phyloP scores from a whole-genome alignment of 1,139 yeast species.

The Eremothecium gossypii region DNA sequence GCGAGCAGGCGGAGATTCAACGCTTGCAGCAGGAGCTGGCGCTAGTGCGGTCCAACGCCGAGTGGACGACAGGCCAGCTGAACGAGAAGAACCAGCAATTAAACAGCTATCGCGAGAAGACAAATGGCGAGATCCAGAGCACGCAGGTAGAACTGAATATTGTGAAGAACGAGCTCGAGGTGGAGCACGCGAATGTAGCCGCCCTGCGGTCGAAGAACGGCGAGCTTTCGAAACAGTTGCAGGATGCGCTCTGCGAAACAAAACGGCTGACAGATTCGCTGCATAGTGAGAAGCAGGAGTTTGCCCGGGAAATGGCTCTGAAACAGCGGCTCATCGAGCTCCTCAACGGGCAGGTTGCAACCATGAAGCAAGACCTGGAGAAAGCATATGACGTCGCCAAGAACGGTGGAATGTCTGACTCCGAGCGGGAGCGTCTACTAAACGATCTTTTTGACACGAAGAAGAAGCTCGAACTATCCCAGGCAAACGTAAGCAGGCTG shows the following conservation, averaged over 20 bases:
- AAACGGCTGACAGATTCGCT: conserved; percentile 43
- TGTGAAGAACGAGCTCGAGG: conserved; percentile 11
- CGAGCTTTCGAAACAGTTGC: conserved; percentile 11
- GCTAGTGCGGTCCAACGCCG: conserved; percentile 23
- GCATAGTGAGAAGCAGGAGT: conserved; percentile 42
- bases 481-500: conserved; percentile 36
- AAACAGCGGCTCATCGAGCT: conserved; percentile 57
- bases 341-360: conserved; percentile 44
- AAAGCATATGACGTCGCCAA: conserved; percentile 40
- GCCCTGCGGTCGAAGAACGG: conserved; percentile 10
- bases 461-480: conserved; percentile 41
- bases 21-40: conserved; percentile 34
- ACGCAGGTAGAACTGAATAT: conserved; percentile 18
- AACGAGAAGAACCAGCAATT: conserved; percentile 29
- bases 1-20: conserved; percentile 33
- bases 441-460: conserved; percentile 33
- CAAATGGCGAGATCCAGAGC: conserved; percentile 32
- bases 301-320: conserved; percentile 50
- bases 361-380: conserved; percentile 39
- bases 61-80: conserved; percentile 18
- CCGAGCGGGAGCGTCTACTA: conserved; percentile 13
- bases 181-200: conserved; percentile 11
- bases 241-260: conserved; percentile 29
- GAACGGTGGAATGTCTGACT: conserved; percentile 34
- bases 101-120: conserved; percentile 32